phyloP scores from a whole-genome alignment of 2,329 filamentous ascomycete species.

The Colletotrichum sublineola region DNA sequence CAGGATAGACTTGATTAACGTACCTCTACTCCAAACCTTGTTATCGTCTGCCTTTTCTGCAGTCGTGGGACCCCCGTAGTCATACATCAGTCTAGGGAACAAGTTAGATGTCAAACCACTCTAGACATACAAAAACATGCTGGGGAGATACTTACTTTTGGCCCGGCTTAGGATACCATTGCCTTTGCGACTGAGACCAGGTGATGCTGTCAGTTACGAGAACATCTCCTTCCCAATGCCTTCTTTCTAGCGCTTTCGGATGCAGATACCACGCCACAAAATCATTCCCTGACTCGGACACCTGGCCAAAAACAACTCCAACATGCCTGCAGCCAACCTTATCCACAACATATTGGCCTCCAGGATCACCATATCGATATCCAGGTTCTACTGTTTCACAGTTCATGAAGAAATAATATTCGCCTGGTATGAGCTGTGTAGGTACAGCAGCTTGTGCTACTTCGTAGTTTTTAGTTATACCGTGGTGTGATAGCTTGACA shows the following conservation, averaged over 20 bases:
- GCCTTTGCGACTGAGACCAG: too few species aligned
- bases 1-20: background rate
- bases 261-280: background rate
- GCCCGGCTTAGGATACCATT: background rate
- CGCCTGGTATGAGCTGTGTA: background rate
- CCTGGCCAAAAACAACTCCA: background rate
- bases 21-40: background rate
- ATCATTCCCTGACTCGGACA: background rate
- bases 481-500: background rate
- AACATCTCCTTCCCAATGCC: too few species aligned
- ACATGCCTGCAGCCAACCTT: background rate
- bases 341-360: background rate
- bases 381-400: background rate
- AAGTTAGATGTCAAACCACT: background rate
- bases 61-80: background rate
- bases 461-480: background rate
- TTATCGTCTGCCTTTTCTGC: background rate
- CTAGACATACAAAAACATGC: background rate
- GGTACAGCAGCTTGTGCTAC: background rate
- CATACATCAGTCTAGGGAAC: background rate
- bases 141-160: background rate
- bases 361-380: background rate
- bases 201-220: too few species aligned
- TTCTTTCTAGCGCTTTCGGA: background rate
- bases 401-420: background rate